Percentiles rank a stretch among this genome's conserved stretches.
Conservation (phyloP, 78 protist genomes). For the Dictyostelium purpureum region DNA sequence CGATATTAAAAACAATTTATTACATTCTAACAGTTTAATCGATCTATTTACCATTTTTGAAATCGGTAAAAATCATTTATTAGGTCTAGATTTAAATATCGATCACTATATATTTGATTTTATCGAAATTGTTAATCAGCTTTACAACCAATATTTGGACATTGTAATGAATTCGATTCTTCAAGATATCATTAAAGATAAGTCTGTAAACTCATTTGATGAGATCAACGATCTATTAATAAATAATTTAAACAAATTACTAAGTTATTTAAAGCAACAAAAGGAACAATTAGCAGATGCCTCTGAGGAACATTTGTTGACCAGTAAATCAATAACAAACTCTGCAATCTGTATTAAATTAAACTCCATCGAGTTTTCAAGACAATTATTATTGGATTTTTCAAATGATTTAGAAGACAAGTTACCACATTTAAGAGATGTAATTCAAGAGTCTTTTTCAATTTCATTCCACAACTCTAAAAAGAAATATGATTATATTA, state of each 20-base stretch:
- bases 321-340: neutral
- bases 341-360: conserved; percentile 27
- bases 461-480: neutral
- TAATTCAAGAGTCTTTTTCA: neutral
- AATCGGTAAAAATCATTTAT: conserved; percentile 60
- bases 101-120: conserved; percentile 9
- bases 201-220: neutral
- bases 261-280: too few relatives aligned
- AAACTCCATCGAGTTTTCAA: conserved; percentile 35
- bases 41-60: conserved; percentile 63
- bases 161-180: neutral
- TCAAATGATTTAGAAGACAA: neutral
- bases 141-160: conserved; percentile 16
- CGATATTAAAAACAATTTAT: conserved; percentile 25
- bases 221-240: neutral
- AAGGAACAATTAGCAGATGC: too few relatives aligned
- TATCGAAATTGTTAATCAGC: neutral
- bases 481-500: conserved; percentile 16
- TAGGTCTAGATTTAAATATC: neutral
- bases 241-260: neutral
- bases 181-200: neutral
- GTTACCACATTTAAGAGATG: neutral
- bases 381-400: conserved; percentile 40
- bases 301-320: too few relatives aligned
- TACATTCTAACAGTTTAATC: conserved; percentile 24